Conservation (phyloP, 139 green algal genomes). For the Picochlorum sp. region DNA sequence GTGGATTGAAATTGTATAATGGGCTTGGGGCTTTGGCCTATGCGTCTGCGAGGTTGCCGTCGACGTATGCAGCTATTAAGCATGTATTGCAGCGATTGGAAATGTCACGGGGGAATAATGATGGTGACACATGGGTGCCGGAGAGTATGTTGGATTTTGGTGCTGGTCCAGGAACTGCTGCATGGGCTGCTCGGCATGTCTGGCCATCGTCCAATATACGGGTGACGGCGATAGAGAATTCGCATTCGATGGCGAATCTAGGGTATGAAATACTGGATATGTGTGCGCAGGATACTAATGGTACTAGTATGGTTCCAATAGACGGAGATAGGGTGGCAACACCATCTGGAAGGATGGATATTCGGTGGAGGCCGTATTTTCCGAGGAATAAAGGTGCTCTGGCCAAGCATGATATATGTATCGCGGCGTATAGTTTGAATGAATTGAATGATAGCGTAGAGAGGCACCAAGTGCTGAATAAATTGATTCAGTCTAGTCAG, state of each 20-base stretch:
- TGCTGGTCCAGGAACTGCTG: slow-evolving; percentile 56
- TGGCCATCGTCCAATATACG: neutral
- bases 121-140: slow-evolving; percentile 33
- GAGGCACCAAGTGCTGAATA: slow-evolving; percentile 15
- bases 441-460: slow-evolving; percentile 38
- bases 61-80: slow-evolving; percentile 35
- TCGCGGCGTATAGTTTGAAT: slow-evolving; percentile 52
- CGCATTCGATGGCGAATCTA: slow-evolving; percentile 42
- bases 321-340: neutral
- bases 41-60: slow-evolving; percentile 28
- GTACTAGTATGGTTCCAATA: too few relatives aligned
- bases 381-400: neutral
- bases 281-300: neutral
- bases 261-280: slow-evolving; percentile 27
- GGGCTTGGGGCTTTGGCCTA: slow-evolving; percentile 28
- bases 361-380: slow-evolving; percentile 1
- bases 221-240: slow-evolving; percentile 52
- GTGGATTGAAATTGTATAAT: neutral
- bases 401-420: slow-evolving; percentile 42
- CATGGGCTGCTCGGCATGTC: slow-evolving; percentile 47
- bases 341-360: neutral
- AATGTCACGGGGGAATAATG: neutral
- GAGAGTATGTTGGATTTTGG: slow-evolving; percentile 63
- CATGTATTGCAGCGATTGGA: slow-evolving; percentile 30
- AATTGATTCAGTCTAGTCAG: slow-evolving; percentile 33